These are phyloP conservation scores for Solanum pimpinellifolium DNA, from an alignment of 257 asterid species.

Conservation along the genomic window DNA sequence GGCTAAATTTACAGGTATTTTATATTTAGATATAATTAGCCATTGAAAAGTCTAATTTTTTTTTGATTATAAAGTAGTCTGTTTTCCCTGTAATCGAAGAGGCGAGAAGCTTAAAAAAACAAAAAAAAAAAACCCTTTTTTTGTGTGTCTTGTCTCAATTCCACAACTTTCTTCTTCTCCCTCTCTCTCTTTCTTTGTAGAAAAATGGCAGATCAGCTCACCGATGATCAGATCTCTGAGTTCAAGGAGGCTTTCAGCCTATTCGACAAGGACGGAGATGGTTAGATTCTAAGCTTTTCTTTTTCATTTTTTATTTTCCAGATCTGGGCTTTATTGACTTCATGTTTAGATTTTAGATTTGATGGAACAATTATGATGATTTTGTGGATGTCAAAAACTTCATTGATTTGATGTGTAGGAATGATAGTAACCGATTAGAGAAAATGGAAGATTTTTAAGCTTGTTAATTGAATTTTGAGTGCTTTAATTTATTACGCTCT, in stretches of 20 bases:
- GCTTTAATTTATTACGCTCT: background rate
- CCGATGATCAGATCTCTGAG: slow-evolving; percentile 11
- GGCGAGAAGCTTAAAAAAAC: background rate
- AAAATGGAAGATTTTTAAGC: background rate
- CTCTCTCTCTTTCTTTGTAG: background rate
- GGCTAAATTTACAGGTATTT: background rate
- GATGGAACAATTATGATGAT: background rate
- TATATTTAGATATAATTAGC: background rate
- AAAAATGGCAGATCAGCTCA: slow-evolving; percentile 6
- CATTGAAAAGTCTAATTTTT: background rate
- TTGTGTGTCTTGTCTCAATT: background rate
- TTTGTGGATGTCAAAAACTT: background rate
- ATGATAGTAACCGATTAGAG: background rate
- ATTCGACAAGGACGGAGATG: slow-evolving; percentile 9
- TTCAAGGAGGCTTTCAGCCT: slow-evolving; percentile 8
- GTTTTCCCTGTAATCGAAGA: background rate
- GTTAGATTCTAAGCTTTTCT: background rate
- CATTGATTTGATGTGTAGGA: background rate
- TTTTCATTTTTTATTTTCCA: background rate
- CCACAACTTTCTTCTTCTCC: background rate
- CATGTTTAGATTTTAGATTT: background rate
- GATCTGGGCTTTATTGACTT: background rate
- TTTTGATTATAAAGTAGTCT: background rate
- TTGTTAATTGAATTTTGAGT: background rate
- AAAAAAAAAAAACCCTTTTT: background rate